Conservation (phyloP, 176 grass and related monocot species). For the Poa pratensis region DNA sequence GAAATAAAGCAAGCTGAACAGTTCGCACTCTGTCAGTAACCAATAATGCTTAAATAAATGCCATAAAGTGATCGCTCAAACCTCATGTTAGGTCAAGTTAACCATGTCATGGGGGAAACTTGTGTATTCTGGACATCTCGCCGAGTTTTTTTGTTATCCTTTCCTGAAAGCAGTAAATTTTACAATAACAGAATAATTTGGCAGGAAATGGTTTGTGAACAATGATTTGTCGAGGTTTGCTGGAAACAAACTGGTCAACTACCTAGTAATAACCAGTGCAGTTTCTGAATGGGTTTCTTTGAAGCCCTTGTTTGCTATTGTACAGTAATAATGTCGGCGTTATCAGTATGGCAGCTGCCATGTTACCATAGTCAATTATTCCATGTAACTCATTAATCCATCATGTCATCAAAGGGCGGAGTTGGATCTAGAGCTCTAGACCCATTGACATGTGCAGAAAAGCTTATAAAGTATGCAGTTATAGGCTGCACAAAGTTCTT, state of each 20-base stretch:
- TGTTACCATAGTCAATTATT: background rate
- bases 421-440: background rate
- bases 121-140: background rate
- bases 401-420: background rate
- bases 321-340: background rate
- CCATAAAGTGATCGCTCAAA: background rate
- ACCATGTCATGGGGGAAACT: conserved; percentile 8
- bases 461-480: background rate
- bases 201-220: background rate
- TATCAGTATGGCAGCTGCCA: background rate
- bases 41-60: background rate
- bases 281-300: background rate
- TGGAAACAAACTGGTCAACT: background rate
- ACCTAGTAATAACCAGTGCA: background rate
- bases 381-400: background rate
- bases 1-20: background rate
- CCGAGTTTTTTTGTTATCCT: background rate
- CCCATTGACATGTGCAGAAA: background rate
- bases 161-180: conserved; percentile 9
- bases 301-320: background rate
- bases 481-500: background rate
- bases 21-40: background rate
- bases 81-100: background rate
- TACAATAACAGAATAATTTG: conserved; percentile 6
- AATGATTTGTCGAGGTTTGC: background rate